Base-by-base conservation (phyloP, 768 basidiomycete genomes). In the Lanmaoa pseudosensibilis region DNA sequence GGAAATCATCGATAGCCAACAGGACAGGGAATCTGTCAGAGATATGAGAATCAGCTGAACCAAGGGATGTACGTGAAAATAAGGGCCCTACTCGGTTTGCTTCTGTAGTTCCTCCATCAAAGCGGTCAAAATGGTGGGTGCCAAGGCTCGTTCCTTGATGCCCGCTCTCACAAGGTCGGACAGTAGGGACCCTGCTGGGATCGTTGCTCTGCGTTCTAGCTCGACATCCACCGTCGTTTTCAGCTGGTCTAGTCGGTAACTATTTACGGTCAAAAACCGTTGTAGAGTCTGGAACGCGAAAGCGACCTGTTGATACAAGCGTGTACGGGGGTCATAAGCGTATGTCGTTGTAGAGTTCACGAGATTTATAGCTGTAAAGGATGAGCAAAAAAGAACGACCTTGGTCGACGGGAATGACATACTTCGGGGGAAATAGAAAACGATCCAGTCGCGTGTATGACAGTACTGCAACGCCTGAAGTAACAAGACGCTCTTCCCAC, bases 1-100 rank as follows among this genome's bases (percentile, higher is more conserved):
- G 94, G 69, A 92, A 84, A 63, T 96, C 94, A 61, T 97, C 94
- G 1, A 95, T 77, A 0, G 93, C 94, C 32, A 95, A 74, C 7
- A 97, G 68, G 2, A 96, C 88, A 0, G 92, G 92, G 64, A 78
- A 75, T 43, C 92, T 94, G 56, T 11, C 51, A 21, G 48, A 48
- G 25, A 18, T 50, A 52, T 50, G 45, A 38, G 21, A 39, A 47
- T 21, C 16, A 25, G 36, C 34, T 18, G 5, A 16, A n/a, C 19
- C 4, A 18, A 6, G 11, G 2, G 9, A 38, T 27, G 44, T 27
- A 32, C 43, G 1, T n/a, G 18, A 4, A 39, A 23, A 5, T 6
- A 4, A 25, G 19, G 1, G 25, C 71, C 83, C 62, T 53, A 94
- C 88, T 78, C 67, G 2, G 76, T 83, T 66, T 95, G 93, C 40